Evolutionary conservation across 352 stramenopile species (phyloP).

Genomic region (Phytophthora sp.): DNA sequence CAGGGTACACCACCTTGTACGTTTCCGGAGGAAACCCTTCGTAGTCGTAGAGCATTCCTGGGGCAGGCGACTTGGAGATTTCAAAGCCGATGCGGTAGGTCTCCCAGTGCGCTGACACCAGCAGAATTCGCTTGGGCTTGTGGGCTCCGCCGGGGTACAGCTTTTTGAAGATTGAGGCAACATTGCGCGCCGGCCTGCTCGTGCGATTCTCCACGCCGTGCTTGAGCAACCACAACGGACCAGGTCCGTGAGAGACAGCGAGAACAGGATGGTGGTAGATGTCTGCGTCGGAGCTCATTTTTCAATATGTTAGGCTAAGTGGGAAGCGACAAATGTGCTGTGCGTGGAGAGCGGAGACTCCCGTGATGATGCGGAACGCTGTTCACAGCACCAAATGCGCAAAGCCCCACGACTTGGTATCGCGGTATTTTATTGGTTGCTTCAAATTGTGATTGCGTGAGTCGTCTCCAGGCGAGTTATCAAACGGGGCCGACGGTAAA

Average conservation of each 20-base stretch:
- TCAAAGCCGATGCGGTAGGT: constrained; percentile 52
- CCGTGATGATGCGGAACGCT: neutral
- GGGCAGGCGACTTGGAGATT: constrained; percentile 57
- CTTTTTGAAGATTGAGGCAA: constrained; percentile 55
- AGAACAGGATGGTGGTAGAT: constrained; percentile 44
- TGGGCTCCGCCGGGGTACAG: constrained; percentile 42
- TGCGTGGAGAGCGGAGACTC: neutral
- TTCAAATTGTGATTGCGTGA: constrained; percentile 21
- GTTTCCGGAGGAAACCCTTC: constrained; percentile 83
- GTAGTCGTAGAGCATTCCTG: constrained; percentile 90
- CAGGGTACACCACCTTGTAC: constrained; percentile 83
- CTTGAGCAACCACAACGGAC: constrained; percentile 68
- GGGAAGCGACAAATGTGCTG: neutral
- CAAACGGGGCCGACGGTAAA: too few relatives aligned
- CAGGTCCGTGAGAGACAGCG: constrained; percentile 65
- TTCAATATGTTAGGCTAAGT: neutral
- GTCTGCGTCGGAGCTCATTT: constrained; percentile 16
- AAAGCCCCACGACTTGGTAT: constrained; percentile 8
- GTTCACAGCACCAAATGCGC: constrained; percentile 5
- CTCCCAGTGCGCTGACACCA: constrained; percentile 91
- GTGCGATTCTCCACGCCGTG: constrained; percentile 44
- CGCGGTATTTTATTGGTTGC: constrained; percentile 25
- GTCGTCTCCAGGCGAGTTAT: constrained; percentile 18
- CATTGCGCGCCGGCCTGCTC: constrained; percentile 41
- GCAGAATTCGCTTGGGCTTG: constrained; percentile 68